Evolutionary conservation across 352 stramenopile species (phyloP).

Genomic region (Pythium dissimile): DNA sequence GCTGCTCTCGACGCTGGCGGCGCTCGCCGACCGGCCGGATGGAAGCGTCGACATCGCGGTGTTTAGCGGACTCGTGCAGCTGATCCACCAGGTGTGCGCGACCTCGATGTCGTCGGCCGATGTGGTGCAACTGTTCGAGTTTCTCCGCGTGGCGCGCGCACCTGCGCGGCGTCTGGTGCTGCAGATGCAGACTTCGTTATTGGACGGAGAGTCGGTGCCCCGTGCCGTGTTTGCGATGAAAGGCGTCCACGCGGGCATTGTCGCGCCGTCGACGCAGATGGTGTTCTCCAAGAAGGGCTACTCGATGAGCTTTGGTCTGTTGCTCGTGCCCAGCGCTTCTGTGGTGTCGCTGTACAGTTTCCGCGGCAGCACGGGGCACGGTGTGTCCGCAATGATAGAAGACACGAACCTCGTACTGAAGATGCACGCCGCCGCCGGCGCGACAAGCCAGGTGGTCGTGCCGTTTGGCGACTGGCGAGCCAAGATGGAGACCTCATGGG

Average conservation of each 20-base stretch:
- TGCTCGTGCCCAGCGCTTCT: constrained; percentile 30
- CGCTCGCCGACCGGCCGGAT: constrained; percentile 31
- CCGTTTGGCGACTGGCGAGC: constrained; percentile 45
- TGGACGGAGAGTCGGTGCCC: constrained; percentile 50
- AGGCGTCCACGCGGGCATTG: constrained; percentile 55
- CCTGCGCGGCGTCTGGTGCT: constrained; percentile 45
- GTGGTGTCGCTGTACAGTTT: constrained; percentile 71
- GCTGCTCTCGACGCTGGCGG: constrained; percentile 39
- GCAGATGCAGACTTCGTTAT: constrained; percentile 52
- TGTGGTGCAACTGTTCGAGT: constrained; percentile 70
- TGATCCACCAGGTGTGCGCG: constrained; percentile 40
- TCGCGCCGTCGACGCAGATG: constrained; percentile 51
- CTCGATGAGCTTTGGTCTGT: constrained; percentile 60
- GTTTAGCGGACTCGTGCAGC: constrained; percentile 36
- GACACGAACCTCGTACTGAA: constrained; percentile 52
- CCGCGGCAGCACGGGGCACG: constrained; percentile 67
- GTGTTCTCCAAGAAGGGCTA: constrained; percentile 79
- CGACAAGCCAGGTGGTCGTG: constrained; percentile 47
- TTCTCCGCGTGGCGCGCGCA: constrained; percentile 45
- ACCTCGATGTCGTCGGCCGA: constrained; percentile 60
- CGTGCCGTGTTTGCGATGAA: constrained; percentile 73
- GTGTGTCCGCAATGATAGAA: constrained; percentile 58
- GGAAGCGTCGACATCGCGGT: constrained; percentile 22
- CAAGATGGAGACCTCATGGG: constrained; percentile 57
- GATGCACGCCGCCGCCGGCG: constrained; percentile 39